phyloP scores from a whole-genome alignment of 2,329 filamentous ascomycete species.

The Colletotrichum godetiae region DNA sequence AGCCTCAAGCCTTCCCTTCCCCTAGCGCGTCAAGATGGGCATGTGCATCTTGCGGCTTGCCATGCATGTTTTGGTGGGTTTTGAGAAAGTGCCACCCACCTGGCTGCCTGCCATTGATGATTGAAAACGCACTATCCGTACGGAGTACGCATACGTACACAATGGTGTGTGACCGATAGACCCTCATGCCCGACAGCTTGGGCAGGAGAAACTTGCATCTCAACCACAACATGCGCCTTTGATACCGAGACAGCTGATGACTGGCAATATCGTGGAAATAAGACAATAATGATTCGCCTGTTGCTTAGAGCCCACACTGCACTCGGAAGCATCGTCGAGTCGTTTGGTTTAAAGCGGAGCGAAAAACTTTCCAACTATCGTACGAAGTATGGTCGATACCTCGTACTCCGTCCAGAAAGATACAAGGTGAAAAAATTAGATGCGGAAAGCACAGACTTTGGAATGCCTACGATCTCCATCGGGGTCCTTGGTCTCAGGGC shows the following conservation, averaged over 20 bases:
- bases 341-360: neutral
- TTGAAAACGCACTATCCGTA: too few relatives aligned
- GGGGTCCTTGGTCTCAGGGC: constrained; percentile 20
- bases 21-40: constrained; percentile 20
- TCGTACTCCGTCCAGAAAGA: neutral
- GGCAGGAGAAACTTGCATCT: constrained; percentile 34
- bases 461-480: constrained; percentile 20
- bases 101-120: constrained; percentile 4
- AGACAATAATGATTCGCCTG: neutral
- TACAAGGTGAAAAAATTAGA: neutral
- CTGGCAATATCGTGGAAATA: neutral
- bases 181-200: constrained; percentile 11
- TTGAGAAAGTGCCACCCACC: constrained; percentile 33
- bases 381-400: neutral
- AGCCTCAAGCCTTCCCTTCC: constrained; percentile 7
- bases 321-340: neutral
- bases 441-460: constrained; percentile 20
- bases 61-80: constrained; percentile 35
- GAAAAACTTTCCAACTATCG: neutral
- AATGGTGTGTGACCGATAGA: neutral
- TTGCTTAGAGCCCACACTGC: neutral
- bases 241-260: constrained; percentile 31
- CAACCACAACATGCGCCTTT: constrained; percentile 34
- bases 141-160: neutral
- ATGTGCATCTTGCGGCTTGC: constrained; percentile 35